Percentiles rank a stretch among this genome's conserved stretches.
Conservation (phyloP, 805 yeast genomes). For the Saturnispora quitensis region DNA sequence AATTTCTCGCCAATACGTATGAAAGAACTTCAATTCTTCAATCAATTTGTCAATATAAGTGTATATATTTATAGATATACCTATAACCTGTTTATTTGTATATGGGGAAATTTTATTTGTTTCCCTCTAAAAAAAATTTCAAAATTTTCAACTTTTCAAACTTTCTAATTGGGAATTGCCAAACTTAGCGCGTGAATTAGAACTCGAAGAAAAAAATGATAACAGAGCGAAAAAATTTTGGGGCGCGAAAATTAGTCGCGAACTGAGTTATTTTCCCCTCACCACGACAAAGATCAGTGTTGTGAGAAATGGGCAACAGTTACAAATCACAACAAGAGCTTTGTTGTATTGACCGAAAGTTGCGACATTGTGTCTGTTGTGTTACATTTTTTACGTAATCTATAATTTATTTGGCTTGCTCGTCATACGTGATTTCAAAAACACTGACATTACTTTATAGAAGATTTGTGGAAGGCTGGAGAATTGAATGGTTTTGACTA, state of each 20-base stretch:
- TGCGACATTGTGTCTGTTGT: too few relatives aligned
- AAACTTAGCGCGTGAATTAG: background rate
- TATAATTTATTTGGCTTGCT: too few relatives aligned
- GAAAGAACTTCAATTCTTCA: background rate
- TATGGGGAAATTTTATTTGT: background rate
- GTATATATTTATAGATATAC: background rate
- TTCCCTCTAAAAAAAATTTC: background rate
- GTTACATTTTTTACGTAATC: too few relatives aligned
- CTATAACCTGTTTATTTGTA: background rate
- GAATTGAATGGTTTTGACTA: too few relatives aligned
- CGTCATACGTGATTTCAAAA: too few relatives aligned
- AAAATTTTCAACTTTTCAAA: too few relatives aligned
- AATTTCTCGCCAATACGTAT: too few relatives aligned
- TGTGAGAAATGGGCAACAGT: background rate
- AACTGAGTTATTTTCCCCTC: background rate
- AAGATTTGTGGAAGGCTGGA: too few relatives aligned
- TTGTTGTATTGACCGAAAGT: too few relatives aligned
- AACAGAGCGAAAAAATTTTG: background rate
- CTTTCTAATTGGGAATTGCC: background rate
- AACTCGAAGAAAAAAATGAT: too few relatives aligned
- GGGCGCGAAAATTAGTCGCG: background rate
- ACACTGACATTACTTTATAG: too few relatives aligned
- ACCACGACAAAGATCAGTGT: background rate
- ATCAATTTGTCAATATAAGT: background rate
- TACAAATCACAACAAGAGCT: too few relatives aligned